phyloP scores from a whole-genome alignment of 1,284 basidiomycete species.

The Cutaneotrichosporon sp. region DNA sequence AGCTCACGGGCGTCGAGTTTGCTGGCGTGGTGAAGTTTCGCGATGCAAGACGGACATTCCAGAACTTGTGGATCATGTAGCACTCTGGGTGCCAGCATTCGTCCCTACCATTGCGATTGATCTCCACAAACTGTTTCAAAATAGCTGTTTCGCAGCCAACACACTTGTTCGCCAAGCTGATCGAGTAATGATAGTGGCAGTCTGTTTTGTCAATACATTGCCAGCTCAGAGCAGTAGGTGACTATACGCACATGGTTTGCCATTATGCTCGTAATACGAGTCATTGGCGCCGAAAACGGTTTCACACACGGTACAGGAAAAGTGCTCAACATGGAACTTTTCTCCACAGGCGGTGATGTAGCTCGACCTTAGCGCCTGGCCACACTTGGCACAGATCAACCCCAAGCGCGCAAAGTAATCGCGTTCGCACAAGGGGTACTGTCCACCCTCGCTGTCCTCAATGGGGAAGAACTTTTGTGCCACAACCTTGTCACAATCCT shows the following conservation, averaged over 20 bases:
- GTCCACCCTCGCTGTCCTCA: conserved; percentile 67
- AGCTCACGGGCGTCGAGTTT: conserved; percentile 53
- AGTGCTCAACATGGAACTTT: conserved; percentile 99
- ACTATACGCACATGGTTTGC: conserved; percentile 64
- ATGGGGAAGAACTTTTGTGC: conserved; percentile 99
- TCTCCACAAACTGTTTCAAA: conserved; percentile 98
- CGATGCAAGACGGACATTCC: conserved; percentile 95
- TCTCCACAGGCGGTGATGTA: conserved; percentile 99
- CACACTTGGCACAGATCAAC: conserved; percentile 94
- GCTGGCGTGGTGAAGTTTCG: conserved; percentile 54
- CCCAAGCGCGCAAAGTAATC: conserved; percentile 96
- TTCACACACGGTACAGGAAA: conserved; percentile 94
- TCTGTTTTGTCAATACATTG: conserved; percentile 44
- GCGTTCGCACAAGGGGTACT: conserved; percentile 89
- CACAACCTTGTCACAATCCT: conserved; percentile 96
- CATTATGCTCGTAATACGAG: conserved; percentile 97
- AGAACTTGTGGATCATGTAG: conserved; percentile 99
- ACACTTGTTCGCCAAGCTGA: conserved; percentile 96
- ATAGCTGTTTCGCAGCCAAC: conserved; percentile 98
- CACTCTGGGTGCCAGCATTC: conserved; percentile 99
- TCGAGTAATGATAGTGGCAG: conserved; percentile 98
- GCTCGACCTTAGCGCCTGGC: conserved; percentile 86
- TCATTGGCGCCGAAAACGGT: conserved; percentile 96
- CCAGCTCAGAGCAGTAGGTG: background rate
- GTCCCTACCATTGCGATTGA: conserved; percentile 94